Evolutionary conservation across 192 early-diverging fungal species (phyloP), one percentile per base, ranked within the genome.

Genomic region (Chytriomyces sp.): DNA sequence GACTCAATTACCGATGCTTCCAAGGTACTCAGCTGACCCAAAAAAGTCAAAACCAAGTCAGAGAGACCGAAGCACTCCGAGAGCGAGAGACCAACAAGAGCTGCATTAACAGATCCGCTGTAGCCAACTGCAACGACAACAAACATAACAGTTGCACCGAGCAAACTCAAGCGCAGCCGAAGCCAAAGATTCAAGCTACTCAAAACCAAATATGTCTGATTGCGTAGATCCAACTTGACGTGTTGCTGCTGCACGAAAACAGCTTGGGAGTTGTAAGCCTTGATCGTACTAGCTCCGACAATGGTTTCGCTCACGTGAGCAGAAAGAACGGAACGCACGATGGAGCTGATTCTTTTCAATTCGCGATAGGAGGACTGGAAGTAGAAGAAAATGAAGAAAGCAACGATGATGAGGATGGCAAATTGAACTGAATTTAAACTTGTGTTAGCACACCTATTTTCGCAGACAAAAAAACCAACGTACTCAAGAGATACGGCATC

Each of bases 241-340:
- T 52, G 39, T 39, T 64, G 44, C 25, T 36, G 58, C 4, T 8
- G 37, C 14, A 64, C 68, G 39, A 61, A 75, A 32, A 37, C 28
- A 2, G n/a, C 38, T 36, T 67, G 39, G 14, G 83, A 88, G 36
- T 76, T 76, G 61, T 87, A 93, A 0, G 92, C 84, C 44, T 91
- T 87, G 40, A 94, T 88, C 59, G 86, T 88, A 0, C 82, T 77
- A 34, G 88, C 70, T 3, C 91, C 92, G 12, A 85, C 82, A 32
- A 92, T 63, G 0, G 89, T 81, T 44, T 91, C 91, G 8, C 56
- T 56, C 81, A 91, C 38, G 82, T 80, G 70, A 77, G 84, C 59
- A 83, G 81, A 68, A 0, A 78, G 34, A 28, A 71, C 71, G 0
- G 77, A 80, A 30, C 55, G 40, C 14, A 39, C 63, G 36, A 61